phyloP scores from a whole-genome alignment of 495 filamentous ascomycete species.

The Immersiella caudata region DNA sequence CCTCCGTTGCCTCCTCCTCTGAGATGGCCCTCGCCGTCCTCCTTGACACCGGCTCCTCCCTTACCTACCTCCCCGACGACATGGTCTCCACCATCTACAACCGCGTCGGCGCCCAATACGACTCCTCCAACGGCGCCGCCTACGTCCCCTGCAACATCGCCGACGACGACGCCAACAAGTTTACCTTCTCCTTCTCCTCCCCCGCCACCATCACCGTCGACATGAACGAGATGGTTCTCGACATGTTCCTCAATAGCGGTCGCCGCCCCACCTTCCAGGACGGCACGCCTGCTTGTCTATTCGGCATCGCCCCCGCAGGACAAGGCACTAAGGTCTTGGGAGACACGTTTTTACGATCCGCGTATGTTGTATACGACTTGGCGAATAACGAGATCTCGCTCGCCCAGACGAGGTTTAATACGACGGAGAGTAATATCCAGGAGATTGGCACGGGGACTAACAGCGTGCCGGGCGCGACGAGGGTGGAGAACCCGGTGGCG shows the following conservation, averaged over 20 bases:
- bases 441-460: slow-evolving; percentile 71
- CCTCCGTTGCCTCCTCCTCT: slow-evolving; percentile 53
- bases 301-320: slow-evolving; percentile 75
- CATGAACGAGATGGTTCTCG: slow-evolving; percentile 77
- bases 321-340: slow-evolving; percentile 72
- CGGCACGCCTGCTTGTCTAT: slow-evolving; percentile 65
- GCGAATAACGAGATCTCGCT: slow-evolving; percentile 85
- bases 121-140: slow-evolving; percentile 56
- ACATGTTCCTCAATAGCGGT: slow-evolving; percentile 54
- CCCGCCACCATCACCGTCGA: slow-evolving; percentile 69
- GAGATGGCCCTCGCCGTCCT: slow-evolving; percentile 69
- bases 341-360: slow-evolving; percentile 89
- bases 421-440: slow-evolving; percentile 60
- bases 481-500: slow-evolving; percentile 65
- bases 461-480: slow-evolving; percentile 71
- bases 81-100: slow-evolving; percentile 67
- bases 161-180: slow-evolving; percentile 54
- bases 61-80: slow-evolving; percentile 80
- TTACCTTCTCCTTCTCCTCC: slow-evolving; percentile 71
- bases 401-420: slow-evolving; percentile 83
- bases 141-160: slow-evolving; percentile 74
- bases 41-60: slow-evolving; percentile 88
- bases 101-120: slow-evolving; percentile 65
- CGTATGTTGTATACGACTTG: slow-evolving; percentile 92
- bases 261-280: slow-evolving; percentile 60